Evolutionary conservation across 345 rosid species (phyloP).

Genomic region (Crucihimalaya himalaica): DNA sequence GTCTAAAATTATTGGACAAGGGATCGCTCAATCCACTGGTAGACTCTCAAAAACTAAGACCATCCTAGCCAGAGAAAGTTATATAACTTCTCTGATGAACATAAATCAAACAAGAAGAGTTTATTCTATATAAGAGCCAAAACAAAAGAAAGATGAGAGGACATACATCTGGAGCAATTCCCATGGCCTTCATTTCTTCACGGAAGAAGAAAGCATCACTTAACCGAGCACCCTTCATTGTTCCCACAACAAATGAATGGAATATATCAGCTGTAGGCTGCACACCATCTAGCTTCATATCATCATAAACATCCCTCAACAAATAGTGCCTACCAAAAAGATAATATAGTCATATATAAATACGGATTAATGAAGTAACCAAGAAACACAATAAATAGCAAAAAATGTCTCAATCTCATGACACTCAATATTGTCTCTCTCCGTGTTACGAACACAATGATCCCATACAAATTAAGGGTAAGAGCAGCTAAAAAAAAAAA

Average conservation of each 20-base stretch:
- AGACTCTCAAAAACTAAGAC: neutral
- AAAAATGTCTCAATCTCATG: neutral
- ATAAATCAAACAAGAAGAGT: neutral
- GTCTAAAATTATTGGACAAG: neutral
- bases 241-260: conserved; percentile 76
- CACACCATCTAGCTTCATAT: conserved; percentile 93
- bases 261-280: conserved; percentile 78
- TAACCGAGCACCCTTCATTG: conserved; percentile 86
- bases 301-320: conserved; percentile 85
- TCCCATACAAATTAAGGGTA: neutral
- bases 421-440: neutral
- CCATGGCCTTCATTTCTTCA: conserved; percentile 86
- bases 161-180: conserved; percentile 90
- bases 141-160: neutral
- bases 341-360: neutral
- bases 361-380: too few species aligned
- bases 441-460: neutral
- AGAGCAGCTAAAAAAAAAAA: too few species aligned
- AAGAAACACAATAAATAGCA: neutral
- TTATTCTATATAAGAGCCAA: neutral
- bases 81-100: neutral
- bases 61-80: neutral
- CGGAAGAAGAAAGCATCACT: conserved; percentile 82
- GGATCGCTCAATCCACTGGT: neutral
- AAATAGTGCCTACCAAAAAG: conserved; percentile 50